Evolutionary conservation across 2,329 filamentous ascomycete genomes (phyloP).

Genomic region (Sporothrix inflata): DNA sequence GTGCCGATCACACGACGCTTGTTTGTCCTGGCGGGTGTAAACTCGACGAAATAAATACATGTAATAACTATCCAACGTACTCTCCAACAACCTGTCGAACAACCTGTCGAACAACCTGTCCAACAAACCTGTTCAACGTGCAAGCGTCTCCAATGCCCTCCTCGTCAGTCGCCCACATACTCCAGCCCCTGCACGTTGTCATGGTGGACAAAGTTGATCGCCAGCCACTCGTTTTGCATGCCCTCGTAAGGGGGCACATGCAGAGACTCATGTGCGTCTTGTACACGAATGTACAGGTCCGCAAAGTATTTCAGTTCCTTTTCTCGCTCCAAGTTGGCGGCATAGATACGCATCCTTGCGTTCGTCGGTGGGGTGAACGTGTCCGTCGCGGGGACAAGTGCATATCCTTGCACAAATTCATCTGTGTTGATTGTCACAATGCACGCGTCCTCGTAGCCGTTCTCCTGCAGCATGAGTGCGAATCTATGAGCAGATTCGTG

Average conservation of each 20-base stretch:
- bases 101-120: too few relatives aligned
- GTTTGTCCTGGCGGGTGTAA: too few relatives aligned
- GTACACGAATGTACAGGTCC: neutral
- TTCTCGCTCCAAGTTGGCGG: neutral
- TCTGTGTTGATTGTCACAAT: constrained; percentile 2
- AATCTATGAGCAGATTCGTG: neutral
- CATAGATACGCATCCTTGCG: neutral
- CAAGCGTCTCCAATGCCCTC: too few relatives aligned
- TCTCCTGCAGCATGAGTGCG: neutral
- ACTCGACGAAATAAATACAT: too few relatives aligned
- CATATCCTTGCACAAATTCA: neutral
- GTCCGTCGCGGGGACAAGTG: neutral
- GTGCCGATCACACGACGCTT: too few relatives aligned
- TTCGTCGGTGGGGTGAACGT: neutral
- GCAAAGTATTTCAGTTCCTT: too few relatives aligned
- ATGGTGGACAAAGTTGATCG: constrained; percentile 1
- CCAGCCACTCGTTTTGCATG: neutral
- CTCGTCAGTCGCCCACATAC: too few relatives aligned
- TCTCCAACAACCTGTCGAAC: too few relatives aligned
- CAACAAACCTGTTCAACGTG: too few relatives aligned
- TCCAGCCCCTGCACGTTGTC: neutral
- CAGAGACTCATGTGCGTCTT: neutral
- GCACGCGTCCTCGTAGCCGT: neutral
- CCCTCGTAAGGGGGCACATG: neutral
- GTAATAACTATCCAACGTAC: too few relatives aligned